These are phyloP conservation scores for Cutaneotrichosporon sp. DNA, from an alignment of 1,284 basidiomycete genomes.

Conservation along the genomic window DNA sequence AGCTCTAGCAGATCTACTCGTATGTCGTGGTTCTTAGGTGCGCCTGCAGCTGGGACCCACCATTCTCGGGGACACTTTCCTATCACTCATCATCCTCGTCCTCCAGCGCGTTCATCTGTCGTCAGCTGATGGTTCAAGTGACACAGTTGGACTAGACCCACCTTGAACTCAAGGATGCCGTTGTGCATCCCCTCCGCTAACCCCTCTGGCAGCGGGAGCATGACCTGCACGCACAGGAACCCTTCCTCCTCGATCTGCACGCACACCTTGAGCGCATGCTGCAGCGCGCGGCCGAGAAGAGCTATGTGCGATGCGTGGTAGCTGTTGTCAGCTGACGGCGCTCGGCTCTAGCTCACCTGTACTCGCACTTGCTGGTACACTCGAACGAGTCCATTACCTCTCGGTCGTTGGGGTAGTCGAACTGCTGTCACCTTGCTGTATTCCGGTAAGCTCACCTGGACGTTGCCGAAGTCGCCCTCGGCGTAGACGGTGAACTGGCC, in stretches of 20 bases:
- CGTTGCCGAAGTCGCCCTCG: constrained; percentile 74
- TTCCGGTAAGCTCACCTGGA: constrained; percentile 63
- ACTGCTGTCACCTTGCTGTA: constrained; percentile 56
- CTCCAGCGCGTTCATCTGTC: constrained; percentile 46
- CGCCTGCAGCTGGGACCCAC: no score
- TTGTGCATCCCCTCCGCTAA: constrained; percentile 56
- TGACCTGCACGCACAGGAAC: constrained; percentile 77
- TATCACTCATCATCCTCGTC: constrained; percentile 22
- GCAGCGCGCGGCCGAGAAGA: constrained; percentile 69
- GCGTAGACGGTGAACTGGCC: constrained; percentile 74
- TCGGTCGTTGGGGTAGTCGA: constrained; percentile 88
- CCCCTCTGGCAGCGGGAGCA: constrained; percentile 63
- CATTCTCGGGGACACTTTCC: no score
- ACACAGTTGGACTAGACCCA: constrained; percentile 55
- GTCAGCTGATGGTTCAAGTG: no score
- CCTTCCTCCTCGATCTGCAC: constrained; percentile 78
- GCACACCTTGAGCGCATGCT: constrained; percentile 79
- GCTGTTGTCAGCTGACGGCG: constrained; percentile 54
- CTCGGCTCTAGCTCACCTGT: constrained; percentile 62
- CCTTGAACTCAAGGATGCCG: constrained; percentile 81
- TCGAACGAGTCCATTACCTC: constrained; percentile 88
- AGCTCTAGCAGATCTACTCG: no score
- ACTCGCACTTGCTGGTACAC: constrained; percentile 66
- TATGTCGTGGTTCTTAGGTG: no score
- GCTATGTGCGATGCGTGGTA: constrained; percentile 76